Percentiles rank a stretch among this genome's conserved stretches.
phyloP scores from a whole-genome alignment of 148 eudicot genomes.

The Rhododendron mucronatum region DNA sequence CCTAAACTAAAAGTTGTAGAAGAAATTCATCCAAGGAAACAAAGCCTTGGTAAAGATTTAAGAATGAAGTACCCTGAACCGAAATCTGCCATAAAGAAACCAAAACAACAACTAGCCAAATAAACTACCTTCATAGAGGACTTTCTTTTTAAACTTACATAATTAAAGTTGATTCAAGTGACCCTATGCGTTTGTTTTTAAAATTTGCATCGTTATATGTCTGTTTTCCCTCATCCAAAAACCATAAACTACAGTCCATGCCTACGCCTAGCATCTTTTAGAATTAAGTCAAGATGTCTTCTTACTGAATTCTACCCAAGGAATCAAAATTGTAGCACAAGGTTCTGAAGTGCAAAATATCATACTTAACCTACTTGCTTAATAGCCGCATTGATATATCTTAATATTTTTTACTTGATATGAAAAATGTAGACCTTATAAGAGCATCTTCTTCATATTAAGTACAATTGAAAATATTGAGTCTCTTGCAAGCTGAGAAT shows the following conservation, averaged over 20 bases:
- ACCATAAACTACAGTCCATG: background rate
- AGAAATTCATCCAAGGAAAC: background rate
- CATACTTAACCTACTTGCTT: background rate
- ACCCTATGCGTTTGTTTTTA: background rate
- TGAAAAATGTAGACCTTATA: background rate
- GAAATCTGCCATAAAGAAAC: background rate
- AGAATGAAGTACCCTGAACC: background rate
- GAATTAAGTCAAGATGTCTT: background rate
- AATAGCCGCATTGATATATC: background rate
- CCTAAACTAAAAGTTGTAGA: slow-evolving; percentile 1
- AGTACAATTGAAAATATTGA: background rate
- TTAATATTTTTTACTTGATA: background rate
- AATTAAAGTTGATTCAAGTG: background rate
- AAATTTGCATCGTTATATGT: background rate
- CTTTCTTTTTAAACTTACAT: background rate
- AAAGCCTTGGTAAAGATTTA: background rate
- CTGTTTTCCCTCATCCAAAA: background rate
- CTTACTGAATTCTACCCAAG: background rate
- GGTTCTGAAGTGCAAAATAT: background rate
- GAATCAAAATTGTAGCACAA: background rate
- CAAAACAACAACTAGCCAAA: background rate
- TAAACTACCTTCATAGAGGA: background rate
- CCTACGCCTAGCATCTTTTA: background rate
- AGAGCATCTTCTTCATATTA: background rate
- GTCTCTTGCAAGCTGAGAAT: background rate